Percentiles rank a stretch among this genome's conserved stretches.
Conservation (phyloP, 78 protist genomes). For the Dictyostelium firmibasis region DNA sequence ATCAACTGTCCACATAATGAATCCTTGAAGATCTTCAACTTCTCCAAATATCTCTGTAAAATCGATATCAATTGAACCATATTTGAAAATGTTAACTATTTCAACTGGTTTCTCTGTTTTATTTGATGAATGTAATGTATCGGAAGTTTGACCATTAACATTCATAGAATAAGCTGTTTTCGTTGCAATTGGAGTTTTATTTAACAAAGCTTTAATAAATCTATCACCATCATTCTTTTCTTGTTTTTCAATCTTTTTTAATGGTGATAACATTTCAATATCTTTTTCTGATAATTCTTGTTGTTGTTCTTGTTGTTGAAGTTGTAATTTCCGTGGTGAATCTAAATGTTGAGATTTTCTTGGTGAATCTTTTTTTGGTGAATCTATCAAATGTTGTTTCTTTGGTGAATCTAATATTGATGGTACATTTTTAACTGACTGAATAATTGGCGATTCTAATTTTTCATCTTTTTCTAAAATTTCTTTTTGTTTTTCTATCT, state of each 20-base stretch:
- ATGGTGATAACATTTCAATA: conserved; percentile 5
- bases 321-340: not conserved
- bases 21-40: conserved; percentile 36
- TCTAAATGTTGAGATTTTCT: not conserved
- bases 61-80: conserved; percentile 62
- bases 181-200: conserved; percentile 7
- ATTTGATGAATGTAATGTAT: not conserved
- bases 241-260: not conserved
- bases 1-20: conserved; percentile 49
- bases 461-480: not conserved
- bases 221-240: conserved; percentile 39
- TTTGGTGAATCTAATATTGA: not conserved
- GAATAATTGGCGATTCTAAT: not conserved
- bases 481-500: not conserved
- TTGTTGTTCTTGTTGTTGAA: not conserved
- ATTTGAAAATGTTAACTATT: conserved; percentile 54
- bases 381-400: not conserved
- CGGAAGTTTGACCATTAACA: not conserved
- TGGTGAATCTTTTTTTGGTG: conserved; percentile 9
- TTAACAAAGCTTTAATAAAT: conserved; percentile 43
- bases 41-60: conserved; percentile 56
- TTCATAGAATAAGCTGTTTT: not conserved
- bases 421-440: not conserved
- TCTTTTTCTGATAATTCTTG: not conserved
- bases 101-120: conserved; percentile 17